Percentiles rank a stretch among this genome's conserved stretches.
These are phyloP conservation scores for Alloteropsis semialata DNA, from an alignment of 176 grass and related monocot genomes.

Conservation along the genomic window DNA sequence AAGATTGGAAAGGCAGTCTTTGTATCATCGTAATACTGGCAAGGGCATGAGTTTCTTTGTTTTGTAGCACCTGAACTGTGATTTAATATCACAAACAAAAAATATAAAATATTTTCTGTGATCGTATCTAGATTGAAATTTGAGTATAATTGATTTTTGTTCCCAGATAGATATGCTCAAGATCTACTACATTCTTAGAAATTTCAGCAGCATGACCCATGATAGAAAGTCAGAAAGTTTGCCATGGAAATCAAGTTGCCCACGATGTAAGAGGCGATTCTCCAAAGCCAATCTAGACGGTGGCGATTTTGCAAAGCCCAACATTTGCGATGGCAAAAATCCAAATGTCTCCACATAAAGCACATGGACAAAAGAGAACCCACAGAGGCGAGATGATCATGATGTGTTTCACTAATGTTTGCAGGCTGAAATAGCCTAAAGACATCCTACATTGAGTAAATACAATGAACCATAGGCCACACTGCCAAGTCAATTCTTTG, in stretches of 20 bases:
- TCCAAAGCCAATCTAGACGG: no score
- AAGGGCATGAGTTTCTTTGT: neutral
- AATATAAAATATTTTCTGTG: neutral
- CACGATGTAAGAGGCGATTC: no score
- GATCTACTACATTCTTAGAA: neutral
- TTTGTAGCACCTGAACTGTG: neutral
- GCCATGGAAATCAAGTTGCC: no score
- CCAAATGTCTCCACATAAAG: no score
- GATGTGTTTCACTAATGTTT: neutral
- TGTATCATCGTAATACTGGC: neutral
- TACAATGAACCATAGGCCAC: conserved; percentile 41
- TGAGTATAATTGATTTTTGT: neutral
- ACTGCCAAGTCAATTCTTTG: neutral
- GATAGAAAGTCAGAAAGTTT: neutral
- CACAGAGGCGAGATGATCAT: neutral
- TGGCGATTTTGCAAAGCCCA: no score
- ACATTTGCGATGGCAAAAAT: no score
- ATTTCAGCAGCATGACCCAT: neutral
- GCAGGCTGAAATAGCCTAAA: conserved; percentile 11
- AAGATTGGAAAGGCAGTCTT: neutral
- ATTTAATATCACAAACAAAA: neutral
- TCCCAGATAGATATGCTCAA: neutral
- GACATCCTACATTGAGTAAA: conserved; percentile 48
- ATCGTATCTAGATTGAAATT: neutral
- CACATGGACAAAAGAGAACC: neutral